Conservation (phyloP, 2,329 filamentous ascomycete species). For the Tolypocladium capitatum region DNA sequence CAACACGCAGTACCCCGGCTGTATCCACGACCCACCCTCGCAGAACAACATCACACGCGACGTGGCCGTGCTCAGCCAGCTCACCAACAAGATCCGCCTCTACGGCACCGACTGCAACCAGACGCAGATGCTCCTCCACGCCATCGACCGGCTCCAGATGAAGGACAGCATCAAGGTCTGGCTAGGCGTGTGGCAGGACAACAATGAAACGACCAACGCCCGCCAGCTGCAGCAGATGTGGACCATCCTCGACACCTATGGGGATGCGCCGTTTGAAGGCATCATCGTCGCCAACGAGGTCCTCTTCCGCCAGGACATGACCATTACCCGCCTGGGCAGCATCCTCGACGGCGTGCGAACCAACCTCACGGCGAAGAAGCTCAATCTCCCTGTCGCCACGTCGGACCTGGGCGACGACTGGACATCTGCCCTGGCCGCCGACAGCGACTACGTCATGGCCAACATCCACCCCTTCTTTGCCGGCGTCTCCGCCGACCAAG, state of each 20-base stretch:
- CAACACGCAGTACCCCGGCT: conserved; percentile 81
- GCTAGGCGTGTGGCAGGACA: conserved; percentile 88
- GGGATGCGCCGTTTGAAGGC: conserved; percentile 57
- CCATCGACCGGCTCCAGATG: conserved; percentile 61
- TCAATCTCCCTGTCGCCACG: conserved; percentile 68
- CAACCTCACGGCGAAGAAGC: conserved; percentile 55
- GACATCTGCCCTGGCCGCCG: conserved; percentile 52
- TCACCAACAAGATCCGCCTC: conserved; percentile 76
- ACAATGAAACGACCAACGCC: conserved; percentile 67
- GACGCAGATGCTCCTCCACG: conserved; percentile 81
- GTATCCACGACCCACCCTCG: conserved; percentile 60
- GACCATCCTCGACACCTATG: conserved; percentile 60
- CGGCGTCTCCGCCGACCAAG: conserved; percentile 53
- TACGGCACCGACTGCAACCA: conserved; percentile 98
- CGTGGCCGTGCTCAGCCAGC: conserved; percentile 74
- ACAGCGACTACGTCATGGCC: conserved; percentile 83
- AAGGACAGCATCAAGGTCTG: conserved; percentile 69
- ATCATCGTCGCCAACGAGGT: conserved; percentile 76
- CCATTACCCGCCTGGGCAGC: conserved; percentile 44
- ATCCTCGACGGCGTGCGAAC: conserved; percentile 55
- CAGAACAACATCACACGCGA: conserved; percentile 94
- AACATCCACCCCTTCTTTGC: conserved; percentile 97
- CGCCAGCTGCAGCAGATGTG: conserved; percentile 79
- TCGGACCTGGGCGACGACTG: conserved; percentile 85
- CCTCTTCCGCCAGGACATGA: conserved; percentile 65